These are phyloP conservation scores for Smittium mucronatum DNA, from an alignment of 371 early-diverging fungal species.

Conservation along the genomic window DNA sequence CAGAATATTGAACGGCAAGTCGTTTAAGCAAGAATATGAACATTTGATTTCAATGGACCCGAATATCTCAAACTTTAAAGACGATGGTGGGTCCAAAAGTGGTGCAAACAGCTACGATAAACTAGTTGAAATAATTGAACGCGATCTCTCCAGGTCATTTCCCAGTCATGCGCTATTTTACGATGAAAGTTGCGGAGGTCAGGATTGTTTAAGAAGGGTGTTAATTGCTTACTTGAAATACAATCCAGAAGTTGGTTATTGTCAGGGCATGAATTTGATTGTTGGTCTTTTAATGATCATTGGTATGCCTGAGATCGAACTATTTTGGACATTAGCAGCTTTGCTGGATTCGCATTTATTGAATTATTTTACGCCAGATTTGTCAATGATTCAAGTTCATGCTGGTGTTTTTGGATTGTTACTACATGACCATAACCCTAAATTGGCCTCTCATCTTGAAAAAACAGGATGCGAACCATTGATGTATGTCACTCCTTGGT, in stretches of 20 bases:
- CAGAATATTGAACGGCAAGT: slow-evolving; percentile 17
- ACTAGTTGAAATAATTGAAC: slow-evolving; percentile 74
- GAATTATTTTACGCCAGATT: slow-evolving; percentile 61
- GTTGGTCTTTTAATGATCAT: slow-evolving; percentile 79
- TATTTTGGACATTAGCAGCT: slow-evolving; percentile 78
- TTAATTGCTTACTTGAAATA: slow-evolving; percentile 81
- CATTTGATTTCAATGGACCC: slow-evolving; percentile 25
- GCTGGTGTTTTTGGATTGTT: slow-evolving; percentile 72
- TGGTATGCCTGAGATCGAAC: slow-evolving; percentile 56
- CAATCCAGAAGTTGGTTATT: slow-evolving; percentile 81
- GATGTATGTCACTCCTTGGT: slow-evolving; percentile 89
- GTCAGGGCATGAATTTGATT: slow-evolving; percentile 92
- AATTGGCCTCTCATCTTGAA: slow-evolving; percentile 58
- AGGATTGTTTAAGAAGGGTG: slow-evolving; percentile 43
- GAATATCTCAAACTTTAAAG: not conserved
- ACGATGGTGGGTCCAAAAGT: slow-evolving; percentile 23
- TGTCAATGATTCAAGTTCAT: slow-evolving; percentile 66
- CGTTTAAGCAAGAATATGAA: slow-evolving; percentile 40
- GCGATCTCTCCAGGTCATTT: slow-evolving; percentile 78
- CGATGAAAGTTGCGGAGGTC: slow-evolving; percentile 50
- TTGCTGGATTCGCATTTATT: slow-evolving; percentile 59
- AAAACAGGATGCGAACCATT: slow-evolving; percentile 64
- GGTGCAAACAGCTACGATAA: slow-evolving; percentile 43
- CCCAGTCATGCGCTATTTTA: slow-evolving; percentile 65
- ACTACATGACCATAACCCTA: slow-evolving; percentile 53